Evolutionary conservation across 2,329 filamentous ascomycete species (phyloP).

Genomic region (Colletotrichum gloeosporioides): DNA sequence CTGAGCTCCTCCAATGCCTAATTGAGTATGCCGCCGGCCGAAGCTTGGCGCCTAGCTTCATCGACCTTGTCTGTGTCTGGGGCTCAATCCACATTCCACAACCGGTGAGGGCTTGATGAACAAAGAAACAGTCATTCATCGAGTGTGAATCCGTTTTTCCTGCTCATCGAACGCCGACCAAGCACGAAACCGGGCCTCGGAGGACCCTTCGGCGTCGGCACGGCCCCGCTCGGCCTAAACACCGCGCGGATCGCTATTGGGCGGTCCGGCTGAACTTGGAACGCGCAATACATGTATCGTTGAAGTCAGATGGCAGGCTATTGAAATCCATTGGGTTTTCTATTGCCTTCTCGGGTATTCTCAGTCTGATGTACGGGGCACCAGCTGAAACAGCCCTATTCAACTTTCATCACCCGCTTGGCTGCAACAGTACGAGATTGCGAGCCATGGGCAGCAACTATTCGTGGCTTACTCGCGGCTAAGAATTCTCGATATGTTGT

Average conservation of each 20-base stretch:
- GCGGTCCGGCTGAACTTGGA: background rate
- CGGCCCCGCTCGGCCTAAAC: background rate
- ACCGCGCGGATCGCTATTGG: background rate
- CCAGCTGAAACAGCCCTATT: background rate
- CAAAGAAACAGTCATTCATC: background rate
- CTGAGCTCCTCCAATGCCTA: background rate
- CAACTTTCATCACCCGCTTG: background rate
- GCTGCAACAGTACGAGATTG: background rate
- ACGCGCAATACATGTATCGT: background rate
- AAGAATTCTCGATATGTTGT: background rate
- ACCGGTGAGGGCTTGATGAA: too few relatives aligned
- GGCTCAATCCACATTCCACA: background rate
- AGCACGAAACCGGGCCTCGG: background rate
- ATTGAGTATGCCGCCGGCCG: background rate
- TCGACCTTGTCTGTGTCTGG: background rate
- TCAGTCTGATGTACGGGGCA: background rate
- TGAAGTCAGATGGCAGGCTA: background rate
- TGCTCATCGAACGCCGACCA: background rate
- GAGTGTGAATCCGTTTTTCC: background rate
- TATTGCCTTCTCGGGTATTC: background rate
- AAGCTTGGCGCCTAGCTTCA: background rate
- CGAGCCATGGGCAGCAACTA: background rate
- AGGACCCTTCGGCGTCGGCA: background rate
- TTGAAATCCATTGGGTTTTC: background rate
- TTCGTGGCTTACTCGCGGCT: background rate